Evolutionary conservation across 2,329 filamentous ascomycete species (phyloP), one percentile per base, ranked within the genome.

Genomic region (Orbilia ellipsospora): DNA sequence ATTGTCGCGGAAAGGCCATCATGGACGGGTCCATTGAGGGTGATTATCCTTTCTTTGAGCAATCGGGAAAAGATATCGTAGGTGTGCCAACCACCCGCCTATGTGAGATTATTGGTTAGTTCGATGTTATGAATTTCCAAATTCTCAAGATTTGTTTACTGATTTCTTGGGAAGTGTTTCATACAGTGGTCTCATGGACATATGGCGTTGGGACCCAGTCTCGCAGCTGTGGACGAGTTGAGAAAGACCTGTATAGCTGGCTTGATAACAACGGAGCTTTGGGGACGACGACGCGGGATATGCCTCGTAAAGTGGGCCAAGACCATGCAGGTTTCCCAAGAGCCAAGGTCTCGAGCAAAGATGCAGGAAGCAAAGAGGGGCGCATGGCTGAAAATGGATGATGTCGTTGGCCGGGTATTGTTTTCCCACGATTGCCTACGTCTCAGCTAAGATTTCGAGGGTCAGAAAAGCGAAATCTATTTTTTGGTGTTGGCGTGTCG

Each of bases 1-100:
- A 98, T 93, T 50, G 91, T 92, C n/a, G 95, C 94, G 44, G 93
- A 96, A 78, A 95, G 89, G 50, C 88, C 90, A 81, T 97, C 92
- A 84, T 98, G 92, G 70, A 98, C 93, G 81, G 92, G 87, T 80
- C 94, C 94, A 80, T 97, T 97, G 42, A 98, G 87, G 81, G 92
- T 97, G 80, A 99, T 87, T 80, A 98, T 98, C 77, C 94, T 92
- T 86, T 98, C 94, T 69, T 79, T 79, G 56, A 80, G 78, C 16
- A 80, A 77, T 16, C 79, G 79, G 40, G 79, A 80, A 56, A 80
- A 80, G 59, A 80, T 80, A 26, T 80, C 79, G 70, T 79, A 75
- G 16, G 72, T 75, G 52, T 75, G 72, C 69, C 72, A 75, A 36
- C 72, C 72, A 51, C 72, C 72, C 55, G 72, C 72, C 65, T 68